Percentiles rank a stretch among this genome's conserved stretches.
phyloP scores from a whole-genome alignment of 208 protist species.

The Wallacemonas rigidus region DNA sequence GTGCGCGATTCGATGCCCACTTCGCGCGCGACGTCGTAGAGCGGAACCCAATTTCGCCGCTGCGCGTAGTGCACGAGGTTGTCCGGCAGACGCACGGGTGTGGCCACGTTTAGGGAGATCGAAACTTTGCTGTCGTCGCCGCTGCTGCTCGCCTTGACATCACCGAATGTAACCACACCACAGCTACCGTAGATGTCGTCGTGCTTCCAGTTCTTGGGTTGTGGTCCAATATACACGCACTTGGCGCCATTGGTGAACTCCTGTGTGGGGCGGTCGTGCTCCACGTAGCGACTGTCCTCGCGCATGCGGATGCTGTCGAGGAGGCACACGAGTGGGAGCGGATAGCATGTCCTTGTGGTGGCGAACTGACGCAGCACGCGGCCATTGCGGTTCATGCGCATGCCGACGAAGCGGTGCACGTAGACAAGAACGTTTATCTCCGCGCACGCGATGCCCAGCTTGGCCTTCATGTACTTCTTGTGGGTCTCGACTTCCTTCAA shows the following conservation, averaged over 20 bases:
- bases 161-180: slow-evolving; percentile 41
- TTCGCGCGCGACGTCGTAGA: slow-evolving; percentile 59
- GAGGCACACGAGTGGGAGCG: slow-evolving; percentile 54
- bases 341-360: slow-evolving; percentile 79
- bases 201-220: slow-evolving; percentile 58
- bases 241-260: slow-evolving; percentile 54
- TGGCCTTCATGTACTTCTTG: slow-evolving; percentile 71
- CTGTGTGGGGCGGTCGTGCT: slow-evolving; percentile 60
- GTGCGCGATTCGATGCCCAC: slow-evolving; percentile 53
- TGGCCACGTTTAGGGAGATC: slow-evolving; percentile 38
- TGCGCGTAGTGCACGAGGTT: slow-evolving; percentile 51
- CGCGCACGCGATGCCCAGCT: slow-evolving; percentile 73
- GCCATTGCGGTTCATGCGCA: slow-evolving; percentile 61
- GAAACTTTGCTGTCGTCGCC: slow-evolving; percentile 37
- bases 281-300: slow-evolving; percentile 73
- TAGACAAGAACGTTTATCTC: slow-evolving; percentile 70
- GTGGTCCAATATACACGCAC: slow-evolving; percentile 75
- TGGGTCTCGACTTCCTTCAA: slow-evolving; percentile 71
- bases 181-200: slow-evolving; percentile 49
- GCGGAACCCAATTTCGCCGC: slow-evolving; percentile 67
- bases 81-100: slow-evolving; percentile 50
- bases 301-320: slow-evolving; percentile 66
- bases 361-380: slow-evolving; percentile 69
- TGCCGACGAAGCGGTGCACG: slow-evolving; percentile 83
- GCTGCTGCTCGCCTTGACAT: slow-evolving; percentile 25